Conservation (phyloP, 768 basidiomycete species). For the Pisolithus orientalis region DNA sequence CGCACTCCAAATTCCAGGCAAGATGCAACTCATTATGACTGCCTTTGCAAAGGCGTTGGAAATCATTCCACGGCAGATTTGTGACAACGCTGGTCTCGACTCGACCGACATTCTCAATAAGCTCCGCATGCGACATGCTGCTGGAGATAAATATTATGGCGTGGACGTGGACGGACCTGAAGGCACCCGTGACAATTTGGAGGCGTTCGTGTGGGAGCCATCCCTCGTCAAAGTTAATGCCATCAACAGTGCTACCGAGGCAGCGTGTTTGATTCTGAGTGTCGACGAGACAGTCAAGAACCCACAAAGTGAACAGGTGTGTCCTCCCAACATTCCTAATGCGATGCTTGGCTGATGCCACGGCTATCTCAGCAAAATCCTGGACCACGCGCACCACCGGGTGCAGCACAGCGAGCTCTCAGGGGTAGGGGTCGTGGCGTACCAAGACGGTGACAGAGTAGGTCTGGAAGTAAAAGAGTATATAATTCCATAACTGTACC, state of each 20-base stretch:
- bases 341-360: slow-evolving; percentile 12
- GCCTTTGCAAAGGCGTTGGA: slow-evolving; percentile 97
- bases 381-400: slow-evolving; percentile 89
- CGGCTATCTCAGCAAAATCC: slow-evolving; percentile 50
- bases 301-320: slow-evolving; percentile 88
- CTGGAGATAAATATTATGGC: slow-evolving; percentile 84
- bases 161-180: slow-evolving; percentile 89
- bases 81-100: slow-evolving; percentile 96
- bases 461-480: slow-evolving; percentile 3
- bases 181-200: slow-evolving; percentile 93
- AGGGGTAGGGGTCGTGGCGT: slow-evolving; percentile 84
- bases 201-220: slow-evolving; percentile 98
- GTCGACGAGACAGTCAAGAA: slow-evolving; percentile 97
- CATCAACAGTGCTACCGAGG: slow-evolving; percentile 91
- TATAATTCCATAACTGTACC: neutral
- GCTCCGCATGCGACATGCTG: slow-evolving; percentile 92
- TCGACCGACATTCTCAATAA: slow-evolving; percentile 97
- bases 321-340: slow-evolving; percentile 21
- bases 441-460: slow-evolving; percentile 49
- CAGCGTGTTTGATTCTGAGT: slow-evolving; percentile 90
- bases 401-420: slow-evolving; percentile 79
- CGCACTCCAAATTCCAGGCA: slow-evolving; percentile 90
- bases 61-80: slow-evolving; percentile 96
- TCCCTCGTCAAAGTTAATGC: slow-evolving; percentile 94
- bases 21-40: slow-evolving; percentile 89